These are phyloP conservation scores for Barnettozyma salicaria DNA, from an alignment of 805 yeast species.

Conservation along the genomic window DNA sequence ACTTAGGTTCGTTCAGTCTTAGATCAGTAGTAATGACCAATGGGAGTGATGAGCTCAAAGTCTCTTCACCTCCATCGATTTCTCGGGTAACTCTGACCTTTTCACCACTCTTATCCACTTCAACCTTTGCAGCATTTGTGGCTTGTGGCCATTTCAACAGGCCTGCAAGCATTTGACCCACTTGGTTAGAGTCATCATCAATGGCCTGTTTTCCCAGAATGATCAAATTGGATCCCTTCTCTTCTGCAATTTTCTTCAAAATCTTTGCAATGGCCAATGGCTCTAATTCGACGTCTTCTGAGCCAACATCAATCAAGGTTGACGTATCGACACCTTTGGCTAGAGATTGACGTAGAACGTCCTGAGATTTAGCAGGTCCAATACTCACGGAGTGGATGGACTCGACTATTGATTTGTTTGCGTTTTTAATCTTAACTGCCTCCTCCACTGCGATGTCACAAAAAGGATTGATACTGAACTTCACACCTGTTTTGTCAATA, in stretches of 20 bases:
- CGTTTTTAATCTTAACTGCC: constrained; percentile 71
- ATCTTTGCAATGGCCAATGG: constrained; percentile 89
- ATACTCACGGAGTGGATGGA: constrained; percentile 85
- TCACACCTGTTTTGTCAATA: constrained; percentile 77
- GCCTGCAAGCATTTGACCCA: constrained; percentile 96
- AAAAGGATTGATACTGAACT: constrained; percentile 92
- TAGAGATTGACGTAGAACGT: constrained; percentile 78
- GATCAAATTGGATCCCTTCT: constrained; percentile 68
- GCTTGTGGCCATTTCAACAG: constrained; percentile 95
- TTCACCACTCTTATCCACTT: constrained; percentile 41
- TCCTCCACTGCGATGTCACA: constrained; percentile 98
- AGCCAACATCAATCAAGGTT: constrained; percentile 74
- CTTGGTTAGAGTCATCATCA: constrained; percentile 91
- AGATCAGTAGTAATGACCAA: constrained; percentile 87
- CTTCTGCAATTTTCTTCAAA: constrained; percentile 63
- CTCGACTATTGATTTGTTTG: constrained; percentile 62
- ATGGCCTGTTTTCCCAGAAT: constrained; percentile 95
- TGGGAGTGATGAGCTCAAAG: constrained; percentile 72
- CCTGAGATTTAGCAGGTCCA: constrained; percentile 84
- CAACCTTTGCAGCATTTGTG: constrained; percentile 87
- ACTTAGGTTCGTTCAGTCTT: constrained; percentile 91
- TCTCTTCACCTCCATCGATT: constrained; percentile 92
- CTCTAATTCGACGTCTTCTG: constrained; percentile 47
- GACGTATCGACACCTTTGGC: constrained; percentile 94
- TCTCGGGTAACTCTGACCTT: constrained; percentile 76